These are phyloP conservation scores for Musa balbisiana DNA, from an alignment of 202 grass and related monocot species.

Conservation along the genomic window DNA sequence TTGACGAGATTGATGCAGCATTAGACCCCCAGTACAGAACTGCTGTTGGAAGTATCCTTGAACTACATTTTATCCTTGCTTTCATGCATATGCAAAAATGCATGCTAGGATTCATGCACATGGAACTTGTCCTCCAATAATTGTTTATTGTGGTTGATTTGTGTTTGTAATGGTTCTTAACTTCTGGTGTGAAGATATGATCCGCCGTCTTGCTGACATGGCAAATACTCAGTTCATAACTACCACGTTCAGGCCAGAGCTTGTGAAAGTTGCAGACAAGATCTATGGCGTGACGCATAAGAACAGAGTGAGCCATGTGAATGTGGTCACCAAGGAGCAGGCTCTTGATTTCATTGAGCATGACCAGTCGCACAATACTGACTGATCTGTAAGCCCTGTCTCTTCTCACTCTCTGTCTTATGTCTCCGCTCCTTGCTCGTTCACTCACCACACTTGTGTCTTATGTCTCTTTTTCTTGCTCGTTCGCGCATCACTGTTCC, in stretches of 20 bases:
- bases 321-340: conserved; percentile 72
- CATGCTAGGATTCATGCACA: not conserved
- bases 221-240: conserved; percentile 90
- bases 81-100: not conserved
- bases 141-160: not conserved
- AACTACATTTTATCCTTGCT: conserved; percentile 11
- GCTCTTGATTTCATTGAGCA: conserved; percentile 97
- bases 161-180: conserved; percentile 31
- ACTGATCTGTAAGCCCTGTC: conserved; percentile 26
- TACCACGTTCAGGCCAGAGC: conserved; percentile 77
- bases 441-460: not conserved
- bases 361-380: conserved; percentile 77
- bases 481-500: too few relatives aligned
- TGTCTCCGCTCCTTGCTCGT: not conserved
- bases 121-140: not conserved
- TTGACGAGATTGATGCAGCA: conserved; percentile 97
- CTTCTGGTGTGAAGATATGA: conserved; percentile 56
- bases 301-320: conserved; percentile 87
- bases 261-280: conserved; percentile 82
- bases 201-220: conserved; percentile 62
- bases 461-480: too few relatives aligned
- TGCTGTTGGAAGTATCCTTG: conserved; percentile 94
- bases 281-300: conserved; percentile 95
- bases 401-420: not conserved
- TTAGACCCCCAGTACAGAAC: conserved; percentile 93